These are phyloP conservation scores for Cryptosporidium felis DNA, from an alignment of 169 alveolate genomes.

Conservation along the genomic window DNA sequence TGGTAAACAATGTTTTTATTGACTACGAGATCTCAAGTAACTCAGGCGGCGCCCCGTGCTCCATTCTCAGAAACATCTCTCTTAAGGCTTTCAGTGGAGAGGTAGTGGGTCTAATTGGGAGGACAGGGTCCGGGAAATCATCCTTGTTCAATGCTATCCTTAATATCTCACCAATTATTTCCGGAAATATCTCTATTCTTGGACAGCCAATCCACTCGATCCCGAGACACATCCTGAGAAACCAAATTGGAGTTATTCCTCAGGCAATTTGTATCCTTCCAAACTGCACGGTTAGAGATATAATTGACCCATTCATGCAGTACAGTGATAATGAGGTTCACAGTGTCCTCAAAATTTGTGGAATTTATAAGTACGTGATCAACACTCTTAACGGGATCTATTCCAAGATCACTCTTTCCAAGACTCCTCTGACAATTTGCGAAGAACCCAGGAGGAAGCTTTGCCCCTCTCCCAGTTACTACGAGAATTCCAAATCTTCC, in stretches of 20 bases:
- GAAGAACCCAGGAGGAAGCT: background rate
- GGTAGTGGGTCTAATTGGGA: slow-evolving; percentile 84
- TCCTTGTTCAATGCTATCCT: slow-evolving; percentile 77
- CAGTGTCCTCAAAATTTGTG: slow-evolving; percentile 50
- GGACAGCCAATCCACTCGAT: slow-evolving; percentile 38
- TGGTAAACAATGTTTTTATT: slow-evolving; percentile 12
- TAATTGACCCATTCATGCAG: slow-evolving; percentile 47
- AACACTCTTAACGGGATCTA: slow-evolving; percentile 28
- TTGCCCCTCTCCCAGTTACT: background rate
- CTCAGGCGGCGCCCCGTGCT: background rate
- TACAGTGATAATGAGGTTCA: slow-evolving; percentile 43
- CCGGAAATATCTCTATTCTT: slow-evolving; percentile 18
- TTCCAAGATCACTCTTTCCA: slow-evolving; percentile 1
- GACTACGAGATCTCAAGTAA: background rate
- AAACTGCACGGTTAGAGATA: slow-evolving; percentile 50
- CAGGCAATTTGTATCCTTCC: slow-evolving; percentile 52
- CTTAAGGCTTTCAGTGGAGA: slow-evolving; percentile 76
- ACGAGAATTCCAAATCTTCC: background rate
- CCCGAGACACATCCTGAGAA: slow-evolving; percentile 51
- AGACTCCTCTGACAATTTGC: background rate
- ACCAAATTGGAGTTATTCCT: slow-evolving; percentile 56
- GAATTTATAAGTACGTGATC: slow-evolving; percentile 34
- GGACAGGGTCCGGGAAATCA: slow-evolving; percentile 88
- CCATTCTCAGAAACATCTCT: slow-evolving; percentile 31
- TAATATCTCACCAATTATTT: slow-evolving; percentile 31